Evolutionary conservation across 345 rosid species (phyloP).

Genomic region (Eucalyptus pumila): DNA sequence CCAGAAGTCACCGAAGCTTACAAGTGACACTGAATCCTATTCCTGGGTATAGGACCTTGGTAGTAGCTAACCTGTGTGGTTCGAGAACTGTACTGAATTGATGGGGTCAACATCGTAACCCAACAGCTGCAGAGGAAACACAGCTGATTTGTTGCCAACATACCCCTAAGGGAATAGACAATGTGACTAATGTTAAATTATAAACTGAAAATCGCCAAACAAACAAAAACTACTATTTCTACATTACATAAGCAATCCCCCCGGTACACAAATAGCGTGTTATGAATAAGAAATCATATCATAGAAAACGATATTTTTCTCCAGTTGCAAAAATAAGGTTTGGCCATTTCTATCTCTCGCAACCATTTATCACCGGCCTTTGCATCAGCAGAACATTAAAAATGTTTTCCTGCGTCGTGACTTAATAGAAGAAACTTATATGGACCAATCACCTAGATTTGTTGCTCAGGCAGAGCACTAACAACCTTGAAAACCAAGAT

Average conservation of each 20-base stretch:
- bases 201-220: background rate
- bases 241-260: background rate
- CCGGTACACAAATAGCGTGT: background rate
- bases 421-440: background rate
- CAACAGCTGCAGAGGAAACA: constrained; percentile 87
- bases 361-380: background rate
- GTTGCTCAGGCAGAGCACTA: background rate
- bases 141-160: constrained; percentile 97
- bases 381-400: background rate
- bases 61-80: constrained; percentile 83
- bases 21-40: background rate
- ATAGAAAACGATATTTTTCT: background rate
- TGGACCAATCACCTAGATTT: background rate
- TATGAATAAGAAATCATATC: background rate
- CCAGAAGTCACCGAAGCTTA: constrained; percentile 9
- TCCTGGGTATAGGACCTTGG: background rate
- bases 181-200: background rate
- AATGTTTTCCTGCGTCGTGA: background rate
- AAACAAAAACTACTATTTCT: background rate
- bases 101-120: constrained; percentile 98
- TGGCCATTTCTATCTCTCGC: background rate
- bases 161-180: constrained; percentile 46
- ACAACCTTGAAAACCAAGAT: background rate
- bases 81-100: constrained; percentile 95
- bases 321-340: background rate